A percentile compares a stretch with the other conserved stretches of the same genome.
Conservation (phyloP, 176 grass and related monocot genomes). For the bread wheat (Triticum aestivum) region IWGSC_CS_RefSeq_v2.1 NC_057805.1:106973325-106973824, state of each 20-base stretch:
- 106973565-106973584: slow-evolving; percentile 64
- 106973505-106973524: slow-evolving; percentile 87
- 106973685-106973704: slow-evolving; percentile 57
- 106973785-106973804: neutral
- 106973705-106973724: slow-evolving; percentile 62
- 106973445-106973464: slow-evolving; percentile 67
- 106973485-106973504: slow-evolving; percentile 51
- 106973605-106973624: neutral
- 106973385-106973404: slow-evolving; percentile 73
- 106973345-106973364: slow-evolving; percentile 78
- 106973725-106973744: slow-evolving; percentile 35
- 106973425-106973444: slow-evolving; percentile 40
- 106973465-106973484: slow-evolving; percentile 36
- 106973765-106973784: slow-evolving; percentile 35
- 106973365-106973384: slow-evolving; percentile 89
- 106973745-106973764: slow-evolving; percentile 49
- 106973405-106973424: slow-evolving; percentile 56
- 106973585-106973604: neutral
- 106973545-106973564: slow-evolving; percentile 52
- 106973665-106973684: slow-evolving; percentile 45
- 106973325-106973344: neutral
- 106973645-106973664: slow-evolving; percentile 55
- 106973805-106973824: neutral
- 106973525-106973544: slow-evolving; percentile 55
- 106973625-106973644: slow-evolving; percentile 4